phyloP scores from a whole-genome alignment of 1,284 basidiomycete genomes.

The Ustilago hordei region DNA sequence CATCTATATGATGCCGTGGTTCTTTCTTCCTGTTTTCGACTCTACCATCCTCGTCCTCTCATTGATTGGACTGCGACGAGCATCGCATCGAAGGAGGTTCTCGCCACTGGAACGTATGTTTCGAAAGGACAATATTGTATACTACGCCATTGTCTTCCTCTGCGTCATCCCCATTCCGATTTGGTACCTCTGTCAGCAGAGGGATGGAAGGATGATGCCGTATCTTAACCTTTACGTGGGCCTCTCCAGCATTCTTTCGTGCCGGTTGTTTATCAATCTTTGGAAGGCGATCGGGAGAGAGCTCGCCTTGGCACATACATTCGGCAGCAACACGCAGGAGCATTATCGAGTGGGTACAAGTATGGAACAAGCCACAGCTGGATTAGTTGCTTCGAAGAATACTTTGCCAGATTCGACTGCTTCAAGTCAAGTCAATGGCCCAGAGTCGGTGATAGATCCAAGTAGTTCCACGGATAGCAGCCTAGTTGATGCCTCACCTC shows the following conservation, averaged over 20 bases:
- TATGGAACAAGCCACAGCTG: slow-evolving; percentile 29
- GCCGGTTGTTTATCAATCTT: slow-evolving; percentile 50
- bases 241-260: slow-evolving; percentile 46
- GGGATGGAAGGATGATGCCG: slow-evolving; percentile 48
- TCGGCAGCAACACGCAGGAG: slow-evolving; percentile 34
- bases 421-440: not conserved
- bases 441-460: slow-evolving; percentile 21
- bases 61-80: slow-evolving; percentile 40
- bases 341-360: slow-evolving; percentile 34
- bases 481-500: slow-evolving; percentile 1
- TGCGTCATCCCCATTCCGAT: slow-evolving; percentile 52
- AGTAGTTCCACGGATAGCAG: slow-evolving; percentile 10
- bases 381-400: slow-evolving; percentile 21
- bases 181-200: slow-evolving; percentile 37
- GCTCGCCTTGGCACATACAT: slow-evolving; percentile 45
- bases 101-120: slow-evolving; percentile 50
- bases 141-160: slow-evolving; percentile 47
- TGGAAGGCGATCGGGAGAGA: slow-evolving; percentile 55
- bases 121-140: slow-evolving; percentile 51
- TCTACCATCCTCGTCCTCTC: slow-evolving; percentile 45
- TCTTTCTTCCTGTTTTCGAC: slow-evolving; percentile 52
- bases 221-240: slow-evolving; percentile 53
- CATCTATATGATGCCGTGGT: slow-evolving; percentile 49
- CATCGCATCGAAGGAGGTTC: slow-evolving; percentile 37
- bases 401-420: slow-evolving; percentile 8